These are phyloP conservation scores for Gossypium armourianum DNA, from an alignment of 441 rosid species.

Conservation along the genomic window DNA sequence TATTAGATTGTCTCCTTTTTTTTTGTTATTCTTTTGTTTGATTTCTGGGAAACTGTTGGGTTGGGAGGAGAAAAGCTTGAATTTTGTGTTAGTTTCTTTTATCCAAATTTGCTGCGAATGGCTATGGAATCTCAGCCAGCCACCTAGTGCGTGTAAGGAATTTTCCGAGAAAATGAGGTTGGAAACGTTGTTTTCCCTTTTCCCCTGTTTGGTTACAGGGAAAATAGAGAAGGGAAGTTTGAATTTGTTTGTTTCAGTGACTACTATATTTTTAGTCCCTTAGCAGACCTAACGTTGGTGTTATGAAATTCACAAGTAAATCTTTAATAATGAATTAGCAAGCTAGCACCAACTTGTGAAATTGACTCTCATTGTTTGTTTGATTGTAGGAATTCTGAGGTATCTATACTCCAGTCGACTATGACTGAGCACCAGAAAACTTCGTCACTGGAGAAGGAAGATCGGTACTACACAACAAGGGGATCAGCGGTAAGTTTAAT, in stretches of 20 bases:
- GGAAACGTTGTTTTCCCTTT: not conserved
- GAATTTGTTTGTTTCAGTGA: not conserved
- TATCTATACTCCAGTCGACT: conserved; percentile 25
- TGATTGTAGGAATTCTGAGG: conserved; percentile 43
- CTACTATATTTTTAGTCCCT: not conserved
- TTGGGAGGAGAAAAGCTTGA: not conserved
- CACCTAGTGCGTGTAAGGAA: not conserved
- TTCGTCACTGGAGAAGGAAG: conserved; percentile 45
- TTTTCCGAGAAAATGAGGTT: not conserved
- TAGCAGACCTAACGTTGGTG: not conserved
- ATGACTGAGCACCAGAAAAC: conserved; percentile 31
- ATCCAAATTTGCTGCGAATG: not conserved
- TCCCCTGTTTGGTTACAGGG: conserved; percentile 22
- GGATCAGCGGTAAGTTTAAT: conserved; percentile 30
- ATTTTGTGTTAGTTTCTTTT: not conserved
- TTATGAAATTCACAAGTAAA: not conserved
- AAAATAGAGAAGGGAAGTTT: not conserved
- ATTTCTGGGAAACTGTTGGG: not conserved
- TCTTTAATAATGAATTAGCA: not conserved
- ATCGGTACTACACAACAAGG: conserved; percentile 43
- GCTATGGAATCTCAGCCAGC: not conserved
- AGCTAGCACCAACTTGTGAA: not conserved
- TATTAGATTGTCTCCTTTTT: not conserved
- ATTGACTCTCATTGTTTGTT: not conserved
- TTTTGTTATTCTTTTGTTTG: not conserved